Percentiles rank a stretch among this genome's conserved stretches.
phyloP scores from a whole-genome alignment of 768 basidiomycete genomes.

The Termitomyces titanicus region DNA sequence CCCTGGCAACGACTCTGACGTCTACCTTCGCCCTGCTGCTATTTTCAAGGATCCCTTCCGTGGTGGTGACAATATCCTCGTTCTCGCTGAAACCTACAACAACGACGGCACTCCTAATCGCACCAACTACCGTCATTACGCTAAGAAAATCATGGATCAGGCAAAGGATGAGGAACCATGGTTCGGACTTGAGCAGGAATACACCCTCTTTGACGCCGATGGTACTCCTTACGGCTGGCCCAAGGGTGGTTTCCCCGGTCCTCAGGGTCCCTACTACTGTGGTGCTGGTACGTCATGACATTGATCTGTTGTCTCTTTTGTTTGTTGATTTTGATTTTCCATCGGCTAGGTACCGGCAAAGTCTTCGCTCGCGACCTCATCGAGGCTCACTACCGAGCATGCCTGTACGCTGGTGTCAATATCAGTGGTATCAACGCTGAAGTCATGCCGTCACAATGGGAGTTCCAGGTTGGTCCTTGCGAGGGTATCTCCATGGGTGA shows the following conservation, averaged over 20 bases:
- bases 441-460: constrained; percentile 99
- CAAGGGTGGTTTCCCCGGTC: constrained; percentile 98
- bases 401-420: constrained; percentile 92
- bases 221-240: constrained; percentile 94
- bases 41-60: constrained; percentile 99
- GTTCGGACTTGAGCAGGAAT: constrained; percentile 99
- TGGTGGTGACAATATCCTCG: constrained; percentile 95
- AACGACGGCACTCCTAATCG: constrained; percentile 97
- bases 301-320: background rate
- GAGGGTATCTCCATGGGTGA: constrained; percentile 98
- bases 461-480: constrained; percentile 99
- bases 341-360: constrained; percentile 77
- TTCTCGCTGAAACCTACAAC: constrained; percentile 97
- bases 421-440: constrained; percentile 99
- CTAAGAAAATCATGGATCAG: constrained; percentile 93
- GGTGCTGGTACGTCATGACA: constrained; percentile 75
- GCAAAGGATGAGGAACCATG: constrained; percentile 80
- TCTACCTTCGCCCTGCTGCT: constrained; percentile 95
- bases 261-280: constrained; percentile 99
- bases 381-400: constrained; percentile 98
- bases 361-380: constrained; percentile 98
- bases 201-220: constrained; percentile 94
- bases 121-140: constrained; percentile 93
- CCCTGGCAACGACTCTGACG: constrained; percentile 92
- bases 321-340: background rate